Evolutionary conservation across 148 eudicot species (phyloP), one percentile per base, ranked within the genome.

Genomic region (Vaccinium myrtillus): DNA sequence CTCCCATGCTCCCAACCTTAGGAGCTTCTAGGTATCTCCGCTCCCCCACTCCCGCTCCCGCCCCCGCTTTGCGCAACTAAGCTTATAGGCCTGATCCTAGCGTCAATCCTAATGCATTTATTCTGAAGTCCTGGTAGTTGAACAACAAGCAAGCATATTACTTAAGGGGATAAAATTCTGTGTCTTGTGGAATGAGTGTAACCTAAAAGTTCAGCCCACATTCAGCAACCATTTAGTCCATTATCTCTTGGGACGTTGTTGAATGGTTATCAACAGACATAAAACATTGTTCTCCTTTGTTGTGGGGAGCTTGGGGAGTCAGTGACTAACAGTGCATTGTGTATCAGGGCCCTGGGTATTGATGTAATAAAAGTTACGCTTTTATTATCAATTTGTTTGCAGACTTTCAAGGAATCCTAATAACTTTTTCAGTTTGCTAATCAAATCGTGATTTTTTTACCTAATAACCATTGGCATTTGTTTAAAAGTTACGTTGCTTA

Each of bases 161-260:
- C 58, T 50, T 77, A 4, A 10, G 50, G 25, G 79, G 50, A 77
- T 8, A 21, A 23, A 77, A 49, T 50, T 50, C 36, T 9, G 50
- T 46, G 19, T 43, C 27, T 75, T 43, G 25, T 16, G 51, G 51
- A 46, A 19, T 19, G 77, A 75, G n/a, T 39, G 21, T 75, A 75
- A 75, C 51, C 78, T 43, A 23, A 11, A 18, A 75, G 53, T 75
- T 75, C 14, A 75, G 51, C 78, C 53, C 78, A 46, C 78, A 36
- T 75, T 75, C n/a, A 75, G 21, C 19, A 8, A 73, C 36, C 48
- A 15, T 36, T 36, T 71, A 36, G 48, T 6, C 21, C 50, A 73
- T 73, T 39, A 73, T 19, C 23, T 36, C 51, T 46, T 46, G 23
- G 46, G 77, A 39, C 46, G 21, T 43, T 19, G 51, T 18, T 19